These are phyloP conservation scores for Tricholoma hemisulphureum DNA, from an alignment of 768 basidiomycete species.

Conservation along the genomic window DNA sequence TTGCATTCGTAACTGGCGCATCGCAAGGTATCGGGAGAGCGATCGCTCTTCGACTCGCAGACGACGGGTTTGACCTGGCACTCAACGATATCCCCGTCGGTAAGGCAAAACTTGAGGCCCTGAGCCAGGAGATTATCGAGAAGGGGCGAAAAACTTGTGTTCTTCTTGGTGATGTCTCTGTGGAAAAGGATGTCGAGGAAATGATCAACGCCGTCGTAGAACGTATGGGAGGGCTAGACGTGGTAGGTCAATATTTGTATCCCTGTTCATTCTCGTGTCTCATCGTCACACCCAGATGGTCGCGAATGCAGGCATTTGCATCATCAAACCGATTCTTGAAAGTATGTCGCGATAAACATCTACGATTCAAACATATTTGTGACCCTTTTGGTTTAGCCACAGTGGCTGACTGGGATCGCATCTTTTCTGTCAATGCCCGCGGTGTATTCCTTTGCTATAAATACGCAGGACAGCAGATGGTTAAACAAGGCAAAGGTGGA, in stretches of 20 bases:
- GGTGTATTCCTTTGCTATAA: slow-evolving; percentile 35
- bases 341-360: slow-evolving; percentile 12
- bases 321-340: slow-evolving; percentile 16
- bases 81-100: slow-evolving; percentile 30
- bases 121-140: background rate
- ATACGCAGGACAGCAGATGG: slow-evolving; percentile 33
- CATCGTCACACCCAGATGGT: slow-evolving; percentile 26
- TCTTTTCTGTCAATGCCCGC: slow-evolving; percentile 28
- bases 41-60: slow-evolving; percentile 37
- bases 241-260: slow-evolving; percentile 17
- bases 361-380: background rate
- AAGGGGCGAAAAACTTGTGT: background rate
- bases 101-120: background rate
- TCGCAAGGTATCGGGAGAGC: slow-evolving; percentile 42
- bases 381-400: slow-evolving; percentile 9
- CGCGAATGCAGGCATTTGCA: slow-evolving; percentile 33
- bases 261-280: background rate
- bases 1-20: slow-evolving; percentile 42
- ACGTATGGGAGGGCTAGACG: slow-evolving; percentile 23
- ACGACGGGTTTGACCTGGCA: slow-evolving; percentile 38
- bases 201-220: slow-evolving; percentile 4
- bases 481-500: slow-evolving; percentile 34
- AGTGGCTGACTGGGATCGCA: slow-evolving; percentile 27
- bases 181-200: slow-evolving; percentile 5
- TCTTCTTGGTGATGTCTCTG: slow-evolving; percentile 9